These are phyloP conservation scores for Fusarium sp. DNA, from an alignment of 2,329 filamentous ascomycete species.

Conservation along the genomic window DNA sequence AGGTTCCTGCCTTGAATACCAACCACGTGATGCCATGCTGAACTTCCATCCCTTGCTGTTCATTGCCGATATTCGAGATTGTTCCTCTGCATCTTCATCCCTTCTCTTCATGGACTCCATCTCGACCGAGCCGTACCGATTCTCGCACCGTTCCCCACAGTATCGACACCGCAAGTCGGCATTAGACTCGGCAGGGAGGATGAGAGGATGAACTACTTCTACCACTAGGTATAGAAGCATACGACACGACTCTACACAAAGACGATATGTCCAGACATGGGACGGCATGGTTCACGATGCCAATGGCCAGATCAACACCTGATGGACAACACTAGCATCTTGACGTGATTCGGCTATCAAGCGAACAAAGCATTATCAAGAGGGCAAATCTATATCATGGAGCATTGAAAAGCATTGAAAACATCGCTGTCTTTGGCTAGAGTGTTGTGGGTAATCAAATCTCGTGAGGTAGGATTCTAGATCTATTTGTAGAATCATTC, in stretches of 20 bases:
- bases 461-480: background rate
- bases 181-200: background rate
- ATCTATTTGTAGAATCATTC: constrained; percentile 1
- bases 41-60: background rate
- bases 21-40: background rate
- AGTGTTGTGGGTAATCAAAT: background rate
- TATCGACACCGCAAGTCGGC: background rate
- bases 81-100: background rate
- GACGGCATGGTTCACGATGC: background rate
- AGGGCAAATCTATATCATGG: background rate
- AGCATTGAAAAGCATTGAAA: background rate
- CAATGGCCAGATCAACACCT: background rate
- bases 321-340: background rate
- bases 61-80: background rate
- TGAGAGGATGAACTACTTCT: background rate
- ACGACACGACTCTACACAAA: background rate
- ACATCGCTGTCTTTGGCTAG: background rate
- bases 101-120: background rate
- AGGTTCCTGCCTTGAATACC: background rate
- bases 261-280: background rate
- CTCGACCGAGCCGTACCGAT: background rate
- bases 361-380: background rate
- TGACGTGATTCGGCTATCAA: background rate
- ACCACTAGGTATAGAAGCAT: background rate
- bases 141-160: background rate